A percentile compares a stretch with the other conserved stretches of the same genome.
These are phyloP conservation scores for Aspergillus arachidicola DNA, from an alignment of 2,329 filamentous ascomycete species.

Conservation along the genomic window DNA sequence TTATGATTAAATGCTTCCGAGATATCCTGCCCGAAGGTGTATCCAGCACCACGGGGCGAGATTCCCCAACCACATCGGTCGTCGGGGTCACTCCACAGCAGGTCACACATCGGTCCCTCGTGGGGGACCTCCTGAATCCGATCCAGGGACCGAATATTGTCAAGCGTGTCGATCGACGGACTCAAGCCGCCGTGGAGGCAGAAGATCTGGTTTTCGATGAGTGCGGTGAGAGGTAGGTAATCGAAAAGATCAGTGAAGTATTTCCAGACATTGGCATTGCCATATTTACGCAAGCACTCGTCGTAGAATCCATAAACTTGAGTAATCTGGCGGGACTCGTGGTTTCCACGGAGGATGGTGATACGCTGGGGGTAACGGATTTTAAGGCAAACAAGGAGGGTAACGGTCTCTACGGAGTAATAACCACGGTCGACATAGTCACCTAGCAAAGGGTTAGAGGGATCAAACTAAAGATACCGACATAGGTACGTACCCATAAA, in stretches of 20 bases:
- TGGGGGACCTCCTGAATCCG: conserved; percentile 98
- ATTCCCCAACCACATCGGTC: conserved; percentile 96
- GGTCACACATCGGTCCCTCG: conserved; percentile 96
- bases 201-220: conserved; percentile 99
- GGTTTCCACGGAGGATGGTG: conserved; percentile 97
- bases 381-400: conserved; percentile 92
- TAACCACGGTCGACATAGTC: conserved; percentile 99
- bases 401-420: conserved; percentile 98
- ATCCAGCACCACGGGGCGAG: conserved; percentile 89
- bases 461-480: not conserved
- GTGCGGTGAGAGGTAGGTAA: conserved; percentile 92
- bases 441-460: conserved; percentile 54
- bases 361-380: conserved; percentile 97
- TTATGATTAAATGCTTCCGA: conserved; percentile 99
- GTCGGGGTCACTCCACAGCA: conserved; percentile 97
- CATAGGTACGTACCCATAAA: conserved; percentile 78
- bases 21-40: conserved; percentile 96
- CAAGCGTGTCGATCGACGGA: conserved; percentile 92
- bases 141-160: conserved; percentile 93
- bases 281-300: conserved; percentile 97
- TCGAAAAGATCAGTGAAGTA: conserved; percentile 99
- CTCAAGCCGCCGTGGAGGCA: conserved; percentile 96
- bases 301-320: conserved; percentile 99
- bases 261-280: conserved; percentile 99
- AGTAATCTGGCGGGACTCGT: conserved; percentile 98